Base-by-base conservation (phyloP, 2,329 filamentous ascomycete genomes). In the Penicillium griseofulvum region DNA sequence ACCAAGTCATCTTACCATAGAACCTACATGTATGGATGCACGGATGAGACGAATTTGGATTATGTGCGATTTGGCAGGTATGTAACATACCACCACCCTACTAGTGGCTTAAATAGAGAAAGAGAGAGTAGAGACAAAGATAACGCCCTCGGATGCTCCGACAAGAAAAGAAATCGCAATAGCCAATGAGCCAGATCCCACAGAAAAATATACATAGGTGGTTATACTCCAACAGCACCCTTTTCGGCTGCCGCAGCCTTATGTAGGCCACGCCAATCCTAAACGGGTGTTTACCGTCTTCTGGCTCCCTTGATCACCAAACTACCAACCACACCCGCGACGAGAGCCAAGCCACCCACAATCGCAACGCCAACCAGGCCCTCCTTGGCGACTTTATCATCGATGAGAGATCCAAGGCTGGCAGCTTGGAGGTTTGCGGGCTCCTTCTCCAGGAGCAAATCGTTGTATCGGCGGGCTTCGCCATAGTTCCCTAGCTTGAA, bases 401-500 rank as follows among this genome's bases (percentile, higher is more conserved):
- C 93, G 68, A 99, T 96, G 72, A 97, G 78, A 43, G 87, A 83
- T 67, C 89, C 86, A 74, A 99, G 78, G 75, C 95, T 96, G 53
- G 86, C 82, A 26, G 93, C 91, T 77, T 99, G 94, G 68, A 97
- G 76, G 74, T 97, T 99, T 44, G 84, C 86, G 9, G 91, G 91
- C 78, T 99, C 94, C 72, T 93, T 88, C 59, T 97, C 91, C 51
- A 97, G 77, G 58, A 99, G 80, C 47, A 93, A 81, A 70, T 97
- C 93, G 74, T 99, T 99, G 78, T 97, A 97, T 70, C 90, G 84
- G 68, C 93, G 83, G 57, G 93, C 93, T 72, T 99, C 94, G 58
- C 87, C 91, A 75, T 97, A 99, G 81, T 97, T 97, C 59, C 92
- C 93, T 44, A 99, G 85, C 80, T 97, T 97, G 84, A 93, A 97